A percentile compares a stretch with the other conserved stretches of the same genome.
phyloP scores from a whole-genome alignment of 441 rosid species.

The Iberis amara region DNA sequence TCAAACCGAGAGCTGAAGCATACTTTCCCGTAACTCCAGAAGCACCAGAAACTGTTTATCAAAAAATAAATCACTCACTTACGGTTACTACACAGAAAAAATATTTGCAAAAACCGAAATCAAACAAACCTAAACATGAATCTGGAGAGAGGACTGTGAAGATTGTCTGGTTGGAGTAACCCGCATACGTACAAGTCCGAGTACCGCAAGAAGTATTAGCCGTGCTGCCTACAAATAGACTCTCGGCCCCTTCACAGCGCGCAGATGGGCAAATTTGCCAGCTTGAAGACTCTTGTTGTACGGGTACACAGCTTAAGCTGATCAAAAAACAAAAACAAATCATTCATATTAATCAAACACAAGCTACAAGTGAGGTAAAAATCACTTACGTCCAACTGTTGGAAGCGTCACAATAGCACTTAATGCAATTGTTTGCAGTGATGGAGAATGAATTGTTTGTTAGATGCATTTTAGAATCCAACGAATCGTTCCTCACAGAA shows the following conservation, averaged over 20 bases:
- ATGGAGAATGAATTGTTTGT: conserved; percentile 48
- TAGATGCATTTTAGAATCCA: conserved; percentile 45
- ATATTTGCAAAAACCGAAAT: conserved; percentile 1
- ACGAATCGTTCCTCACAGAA: conserved; percentile 41
- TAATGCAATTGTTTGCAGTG: conserved; percentile 67
- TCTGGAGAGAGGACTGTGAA: conserved; percentile 41
- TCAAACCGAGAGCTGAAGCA: neutral
- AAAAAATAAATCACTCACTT: neutral
- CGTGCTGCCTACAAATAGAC: conserved; percentile 38
- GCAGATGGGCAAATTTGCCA: conserved; percentile 49
- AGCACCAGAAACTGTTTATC: conserved; percentile 25
- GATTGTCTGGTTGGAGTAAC: conserved; percentile 44
- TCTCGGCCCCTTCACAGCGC: conserved; percentile 43
- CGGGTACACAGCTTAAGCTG: conserved; percentile 67
- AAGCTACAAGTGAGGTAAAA: neutral
- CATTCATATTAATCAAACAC: neutral
- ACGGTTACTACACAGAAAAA: neutral
- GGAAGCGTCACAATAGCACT: conserved; percentile 50
- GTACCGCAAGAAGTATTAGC: conserved; percentile 35
- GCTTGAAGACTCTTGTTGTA: conserved; percentile 33
- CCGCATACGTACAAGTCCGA: conserved; percentile 58
- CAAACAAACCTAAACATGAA: conserved; percentile 31
- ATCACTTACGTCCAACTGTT: conserved; percentile 60
- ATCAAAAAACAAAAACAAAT: conserved; percentile 17
- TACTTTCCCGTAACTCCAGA: conserved; percentile 14